Base-by-base conservation (phyloP, 2,329 filamentous ascomycete genomes). In the Colletotrichum paranaense region DNA sequence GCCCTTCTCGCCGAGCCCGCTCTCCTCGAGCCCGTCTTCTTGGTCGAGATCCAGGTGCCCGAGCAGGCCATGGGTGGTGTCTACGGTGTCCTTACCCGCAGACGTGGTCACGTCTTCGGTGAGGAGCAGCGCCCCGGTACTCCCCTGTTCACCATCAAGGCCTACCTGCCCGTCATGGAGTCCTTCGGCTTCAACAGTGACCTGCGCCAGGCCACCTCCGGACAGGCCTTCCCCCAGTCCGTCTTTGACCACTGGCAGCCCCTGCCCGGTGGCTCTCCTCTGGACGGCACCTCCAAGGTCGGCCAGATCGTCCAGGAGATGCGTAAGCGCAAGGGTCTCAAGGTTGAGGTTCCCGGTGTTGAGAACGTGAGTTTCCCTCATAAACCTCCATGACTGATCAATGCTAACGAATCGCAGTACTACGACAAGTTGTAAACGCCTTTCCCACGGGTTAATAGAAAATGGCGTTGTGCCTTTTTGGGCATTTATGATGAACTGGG, bases 241-340 rank as follows among this genome's bases (percentile, higher is more conserved):
- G 95, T 99, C 82, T 99, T 99, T 89, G 96, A 98, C 87, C 97
- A 99, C 90, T 99, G 95, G 95, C 93, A 98, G 89, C 88, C 97
- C 81, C 92, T 98, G 80, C 94, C 95, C 80, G 96, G 96, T 92
- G 97, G 97, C 81, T 97, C 94, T 80, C 92, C 94, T 79, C 91
- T 98, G 82, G 96, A 99, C 87, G 78, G 86, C 84, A 93, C 92
- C 82, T 92, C 91, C 82, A 94, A 95, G 91, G 90, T 93, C 81
- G 97, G 95, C 84, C 86, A 91, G 84, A 89, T 98, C 81, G 95
- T 98, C 80, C 88, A 89, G 84, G 91, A 93, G 74, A 97, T 97
- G 93, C 95, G 97, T 85, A 98, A 98, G 93, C 94, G 96, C 88
- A 99, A 99, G 95, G 97, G 96, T 95, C 90, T 99, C 91, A 99